Percentiles rank a stretch among this genome's conserved stretches.
These are phyloP conservation scores for Sarcomyxa edulis DNA, from an alignment of 768 basidiomycete species.

Conservation along the genomic window DNA sequence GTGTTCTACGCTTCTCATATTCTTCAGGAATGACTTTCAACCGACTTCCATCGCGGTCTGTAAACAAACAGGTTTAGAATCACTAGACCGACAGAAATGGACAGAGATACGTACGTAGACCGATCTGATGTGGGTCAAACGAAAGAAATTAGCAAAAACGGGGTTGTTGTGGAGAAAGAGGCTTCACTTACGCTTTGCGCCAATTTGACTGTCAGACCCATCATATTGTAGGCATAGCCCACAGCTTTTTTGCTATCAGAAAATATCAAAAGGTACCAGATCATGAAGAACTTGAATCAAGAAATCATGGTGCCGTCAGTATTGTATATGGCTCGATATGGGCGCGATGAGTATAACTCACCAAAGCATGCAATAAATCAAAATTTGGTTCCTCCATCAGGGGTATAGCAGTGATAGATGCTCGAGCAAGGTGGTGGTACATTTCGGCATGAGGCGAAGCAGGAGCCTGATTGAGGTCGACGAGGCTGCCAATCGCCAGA, in stretches of 20 bases:
- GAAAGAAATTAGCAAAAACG: slow-evolving; percentile 4
- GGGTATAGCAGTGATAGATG: slow-evolving; percentile 53
- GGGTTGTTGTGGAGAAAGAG: slow-evolving; percentile 2
- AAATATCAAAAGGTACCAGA: slow-evolving; percentile 66
- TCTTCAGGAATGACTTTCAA: slow-evolving; percentile 68
- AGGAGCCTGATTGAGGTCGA: slow-evolving; percentile 46
- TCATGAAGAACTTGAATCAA: slow-evolving; percentile 31
- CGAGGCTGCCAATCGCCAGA: slow-evolving; percentile 61
- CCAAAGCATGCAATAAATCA: slow-evolving; percentile 53
- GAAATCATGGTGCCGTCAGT: too few relatives aligned
- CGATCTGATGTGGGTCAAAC: slow-evolving; percentile 41
- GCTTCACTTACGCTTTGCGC: slow-evolving; percentile 51
- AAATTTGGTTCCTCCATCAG: slow-evolving; percentile 67
- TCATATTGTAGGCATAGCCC: slow-evolving; percentile 49
- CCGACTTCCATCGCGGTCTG: slow-evolving; percentile 62
- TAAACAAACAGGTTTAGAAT: too few relatives aligned
- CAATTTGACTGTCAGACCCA: slow-evolving; percentile 52
- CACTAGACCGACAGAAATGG: slow-evolving; percentile 9
- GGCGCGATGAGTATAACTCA: too few relatives aligned
- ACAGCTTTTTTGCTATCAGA: slow-evolving; percentile 66
- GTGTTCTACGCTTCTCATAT: slow-evolving; percentile 58
- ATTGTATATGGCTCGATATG: too few relatives aligned
- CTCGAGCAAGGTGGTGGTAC: slow-evolving; percentile 56
- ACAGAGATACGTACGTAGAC: slow-evolving; percentile 42
- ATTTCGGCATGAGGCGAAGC: slow-evolving; percentile 52